These are phyloP conservation scores for Aspergillus pseudoviridinutans DNA, from an alignment of 2,329 filamentous ascomycete species.

Conservation along the genomic window DNA sequence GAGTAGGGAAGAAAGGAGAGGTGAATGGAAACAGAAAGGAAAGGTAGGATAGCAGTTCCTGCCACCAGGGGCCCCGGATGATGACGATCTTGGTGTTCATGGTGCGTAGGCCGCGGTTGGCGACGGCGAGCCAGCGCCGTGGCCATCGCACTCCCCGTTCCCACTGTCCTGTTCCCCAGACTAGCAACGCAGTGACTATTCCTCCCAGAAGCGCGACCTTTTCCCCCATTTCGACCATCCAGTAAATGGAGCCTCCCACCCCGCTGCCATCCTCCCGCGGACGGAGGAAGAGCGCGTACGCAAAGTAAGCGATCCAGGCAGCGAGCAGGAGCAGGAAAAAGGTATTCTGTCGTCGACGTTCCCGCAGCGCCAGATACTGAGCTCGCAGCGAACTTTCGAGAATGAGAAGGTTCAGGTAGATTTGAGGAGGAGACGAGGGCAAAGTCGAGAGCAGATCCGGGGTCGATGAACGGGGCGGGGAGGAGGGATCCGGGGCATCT, in stretches of 20 bases:
- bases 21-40: constrained; percentile 76
- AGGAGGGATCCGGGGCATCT: constrained; percentile 35
- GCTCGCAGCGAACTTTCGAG: constrained; percentile 90
- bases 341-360: constrained; percentile 83
- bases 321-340: constrained; percentile 81
- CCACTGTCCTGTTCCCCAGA: constrained; percentile 96
- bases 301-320: constrained; percentile 78
- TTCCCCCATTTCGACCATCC: constrained; percentile 86
- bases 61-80: constrained; percentile 76
- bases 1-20: constrained; percentile 57
- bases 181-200: constrained; percentile 76
- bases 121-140: constrained; percentile 79
- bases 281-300: constrained; percentile 87
- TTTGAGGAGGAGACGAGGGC: constrained; percentile 89
- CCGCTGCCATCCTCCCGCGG: constrained; percentile 92
- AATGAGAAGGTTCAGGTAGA: constrained; percentile 96
- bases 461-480: constrained; percentile 43
- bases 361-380: constrained; percentile 86
- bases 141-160: constrained; percentile 94
- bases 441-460: constrained; percentile 72
- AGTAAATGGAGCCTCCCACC: constrained; percentile 90
- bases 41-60: constrained; percentile 67
- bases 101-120: constrained; percentile 81
- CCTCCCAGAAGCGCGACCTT: constrained; percentile 91
- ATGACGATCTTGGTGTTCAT: constrained; percentile 98